A percentile compares a stretch with the other conserved stretches of the same genome.
phyloP scores from a whole-genome alignment of 75 land plant genomes.

The Isoetes taiwanensis region DNA sequence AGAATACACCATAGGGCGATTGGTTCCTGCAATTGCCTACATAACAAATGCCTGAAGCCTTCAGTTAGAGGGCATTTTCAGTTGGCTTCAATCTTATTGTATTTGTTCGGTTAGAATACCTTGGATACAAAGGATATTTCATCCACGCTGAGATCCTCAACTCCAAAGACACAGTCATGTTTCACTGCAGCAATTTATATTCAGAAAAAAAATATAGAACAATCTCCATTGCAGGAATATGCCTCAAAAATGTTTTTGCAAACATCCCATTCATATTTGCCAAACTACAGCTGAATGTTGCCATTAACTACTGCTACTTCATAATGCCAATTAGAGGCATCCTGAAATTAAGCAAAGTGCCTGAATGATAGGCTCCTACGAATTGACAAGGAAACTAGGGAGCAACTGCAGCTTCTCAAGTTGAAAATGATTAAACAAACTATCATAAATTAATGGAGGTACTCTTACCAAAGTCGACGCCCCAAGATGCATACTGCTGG shows the following conservation, averaged over 20 bases:
- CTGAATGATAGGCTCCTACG: background rate
- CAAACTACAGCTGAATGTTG: no score
- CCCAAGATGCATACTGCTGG: constrained; percentile 84
- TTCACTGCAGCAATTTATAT: constrained; percentile 51
- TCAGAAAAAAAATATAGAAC: background rate
- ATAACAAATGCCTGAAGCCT: background rate
- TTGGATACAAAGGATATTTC: constrained; percentile 60
- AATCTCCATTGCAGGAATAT: no score
- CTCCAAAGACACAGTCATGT: constrained; percentile 87
- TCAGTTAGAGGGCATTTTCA: no score
- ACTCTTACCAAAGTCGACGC: constrained; percentile 83
- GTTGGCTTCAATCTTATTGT: no score
- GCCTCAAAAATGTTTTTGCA: no score
- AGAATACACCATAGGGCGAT: constrained; percentile 57
- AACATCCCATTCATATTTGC: no score
- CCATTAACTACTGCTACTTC: no score
- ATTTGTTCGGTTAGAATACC: no score
- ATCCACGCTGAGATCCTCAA: constrained; percentile 35
- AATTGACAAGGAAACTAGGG: background rate
- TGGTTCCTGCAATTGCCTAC: constrained; percentile 41
- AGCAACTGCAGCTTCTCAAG: background rate
- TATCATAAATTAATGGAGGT: no score
- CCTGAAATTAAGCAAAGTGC: background rate
- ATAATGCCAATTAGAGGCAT: background rate
- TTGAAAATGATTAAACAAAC: background rate